A percentile compares a stretch with the other conserved stretches of the same genome.
Evolutionary conservation across 2,329 filamentous ascomycete genomes (phyloP).

Genomic region (Aspergillus pseudonomiae): DNA sequence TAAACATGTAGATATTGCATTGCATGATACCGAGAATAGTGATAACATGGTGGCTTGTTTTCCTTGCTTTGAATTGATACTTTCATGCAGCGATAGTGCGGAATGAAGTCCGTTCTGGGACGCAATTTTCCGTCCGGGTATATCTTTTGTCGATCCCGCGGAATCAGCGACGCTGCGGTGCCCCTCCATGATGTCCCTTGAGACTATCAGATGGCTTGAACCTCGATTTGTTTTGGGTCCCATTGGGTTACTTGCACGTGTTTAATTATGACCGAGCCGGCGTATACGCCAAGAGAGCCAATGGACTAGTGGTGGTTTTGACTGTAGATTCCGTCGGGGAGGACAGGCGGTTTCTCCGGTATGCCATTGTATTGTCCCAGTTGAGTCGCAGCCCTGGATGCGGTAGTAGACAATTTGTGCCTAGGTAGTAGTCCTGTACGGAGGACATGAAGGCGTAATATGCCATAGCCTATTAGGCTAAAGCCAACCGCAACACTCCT

Average conservation of each 20-base stretch:
- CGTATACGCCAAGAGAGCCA: constrained; percentile 76
- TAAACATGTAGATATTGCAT: background rate
- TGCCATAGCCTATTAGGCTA: background rate
- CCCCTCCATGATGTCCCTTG: background rate
- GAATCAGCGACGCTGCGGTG: background rate
- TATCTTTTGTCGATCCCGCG: background rate
- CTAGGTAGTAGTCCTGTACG: constrained; percentile 75
- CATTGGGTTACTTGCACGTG: constrained; percentile 82
- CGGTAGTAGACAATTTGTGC: constrained; percentile 70
- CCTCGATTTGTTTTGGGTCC: constrained; percentile 63
- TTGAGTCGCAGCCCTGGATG: constrained; percentile 59
- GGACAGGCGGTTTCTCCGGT: constrained; percentile 73
- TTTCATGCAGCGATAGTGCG: background rate
- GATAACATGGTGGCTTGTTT: background rate
- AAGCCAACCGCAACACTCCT: background rate
- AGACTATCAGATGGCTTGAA: constrained; percentile 87
- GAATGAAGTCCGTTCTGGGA: background rate
- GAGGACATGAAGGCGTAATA: constrained; percentile 33
- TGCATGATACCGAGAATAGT: background rate
- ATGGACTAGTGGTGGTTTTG: constrained; percentile 66
- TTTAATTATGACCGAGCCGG: constrained; percentile 92
- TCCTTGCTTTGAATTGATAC: background rate
- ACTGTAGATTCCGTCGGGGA: constrained; percentile 66
- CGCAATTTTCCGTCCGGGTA: background rate
- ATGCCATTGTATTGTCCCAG: constrained; percentile 78